Evolutionary conservation across 257 asterid species (phyloP), one percentile per base, ranked within the genome.

Genomic region (Ligustrum vulgare): DNA sequence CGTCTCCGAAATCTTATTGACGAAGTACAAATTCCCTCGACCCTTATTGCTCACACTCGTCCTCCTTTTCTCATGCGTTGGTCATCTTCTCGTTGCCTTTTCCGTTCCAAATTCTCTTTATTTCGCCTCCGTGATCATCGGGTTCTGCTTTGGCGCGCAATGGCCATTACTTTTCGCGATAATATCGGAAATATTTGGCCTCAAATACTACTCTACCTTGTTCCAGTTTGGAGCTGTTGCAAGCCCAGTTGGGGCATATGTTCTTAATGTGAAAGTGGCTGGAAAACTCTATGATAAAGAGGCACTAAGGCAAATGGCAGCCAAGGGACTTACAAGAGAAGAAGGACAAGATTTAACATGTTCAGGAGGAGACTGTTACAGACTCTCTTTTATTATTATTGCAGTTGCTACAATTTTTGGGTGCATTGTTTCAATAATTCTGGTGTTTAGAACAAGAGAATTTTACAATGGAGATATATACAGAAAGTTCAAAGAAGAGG

Each of bases 111-210:
- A 87, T 64, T 77, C 87, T 5, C 84, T 89, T 0, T 89, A 85
- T 20, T 6, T 56, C 0, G 72, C 89, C 10, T 87, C 94, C 2
- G 65, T 87, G 36, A 71, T 87, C 0, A 78, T 79, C 51, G 87
- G 90, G 8, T 89, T 87, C 18, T 87, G 90, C 66, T 83, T 89
- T 16, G 90, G 92, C 11, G 91, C 92, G 0, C 89, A 87, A 36
- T 87, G 90, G 93, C 87, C 93, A 2, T 37, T 89, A 13, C 71
- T 87, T 0, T 87, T 85, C 10, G 80, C 90, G 6, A 83, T 89
- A 32, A 83, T 89, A 15, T 89, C 90, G 0, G 92, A 87, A 37
- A 8, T 87, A 1, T 87, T 85, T 58, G 92, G 90, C 12, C 75
- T 88, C 0, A 84, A 88, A 18, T 78, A 86, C 79, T 86, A 82